Percentiles rank a stretch among this genome's conserved stretches.
These are phyloP conservation scores for Brettanomyces bruxellensis DNA, from an alignment of 805 yeast species.

Conservation along the genomic window DNA sequence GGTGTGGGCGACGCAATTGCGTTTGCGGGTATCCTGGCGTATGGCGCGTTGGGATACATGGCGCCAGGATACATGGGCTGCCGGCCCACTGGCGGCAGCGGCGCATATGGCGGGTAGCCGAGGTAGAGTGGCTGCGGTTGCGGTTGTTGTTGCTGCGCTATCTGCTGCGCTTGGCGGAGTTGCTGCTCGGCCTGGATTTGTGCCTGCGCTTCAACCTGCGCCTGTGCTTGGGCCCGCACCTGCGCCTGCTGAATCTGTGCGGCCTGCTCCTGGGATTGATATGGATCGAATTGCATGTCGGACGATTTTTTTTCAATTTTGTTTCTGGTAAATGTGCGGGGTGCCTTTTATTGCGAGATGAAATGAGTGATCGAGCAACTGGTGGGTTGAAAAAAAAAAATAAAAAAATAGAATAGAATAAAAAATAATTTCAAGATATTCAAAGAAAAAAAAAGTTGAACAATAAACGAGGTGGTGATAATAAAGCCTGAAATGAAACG, in stretches of 20 bases:
- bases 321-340: neutral
- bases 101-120: neutral
- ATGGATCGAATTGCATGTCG: neutral
- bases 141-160: conserved; percentile 2
- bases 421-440: no score
- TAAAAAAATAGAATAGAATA: no score
- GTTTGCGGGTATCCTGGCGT: neutral
- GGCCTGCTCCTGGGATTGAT: neutral
- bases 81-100: neutral
- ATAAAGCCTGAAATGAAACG: no score
- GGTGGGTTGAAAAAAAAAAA: neutral
- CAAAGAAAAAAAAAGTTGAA: no score
- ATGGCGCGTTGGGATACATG: neutral
- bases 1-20: neutral
- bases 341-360: neutral
- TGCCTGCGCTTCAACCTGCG: conserved; percentile 4
- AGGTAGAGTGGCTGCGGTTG: conserved; percentile 5
- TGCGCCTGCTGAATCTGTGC: neutral
- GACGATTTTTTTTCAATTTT: no score
- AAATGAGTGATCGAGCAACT: neutral
- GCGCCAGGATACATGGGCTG: neutral
- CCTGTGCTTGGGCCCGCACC: conserved; percentile 1
- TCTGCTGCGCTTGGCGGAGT: conserved; percentile 5
- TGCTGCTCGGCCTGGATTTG: conserved; percentile 6
- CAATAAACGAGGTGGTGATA: no score